Evolutionary conservation across 805 yeast genomes (phyloP), one percentile per base, ranked within the genome.

Genomic region (Cyberlindnera saturnus): DNA sequence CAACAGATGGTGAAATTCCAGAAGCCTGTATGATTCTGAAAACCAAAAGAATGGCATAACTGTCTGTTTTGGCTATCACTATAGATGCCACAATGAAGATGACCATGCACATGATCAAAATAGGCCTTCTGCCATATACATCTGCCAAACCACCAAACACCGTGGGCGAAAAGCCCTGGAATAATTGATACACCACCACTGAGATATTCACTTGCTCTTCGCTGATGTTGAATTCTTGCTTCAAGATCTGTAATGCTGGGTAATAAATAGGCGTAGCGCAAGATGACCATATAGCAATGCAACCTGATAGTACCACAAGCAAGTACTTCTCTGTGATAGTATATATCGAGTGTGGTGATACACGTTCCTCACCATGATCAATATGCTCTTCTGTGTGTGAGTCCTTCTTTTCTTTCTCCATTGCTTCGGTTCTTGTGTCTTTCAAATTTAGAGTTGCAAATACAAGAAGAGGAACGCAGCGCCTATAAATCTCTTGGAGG

Each of bases 151-250:
- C 70, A 0, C 87, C 82, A 58, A 81, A 71, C 14, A 86, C 58
- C 1, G 84, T 72, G 0, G 96, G 96, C 0, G 85, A 63, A 0
- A 86, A 44, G 2, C 95, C 96, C 63, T 88, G 96, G 42, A 83
- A 73, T 10, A 86, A 59, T 40, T 85, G 72, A 53, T 87, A 88
- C 0, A 86, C 81, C 1, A 88, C 89, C 31, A 89, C 82, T 1
- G 95, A 77, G 14, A 84, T 54, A 56, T 87, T 85, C 42, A 81
- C 77, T 42, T 69, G 63, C 41, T 78, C 82, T 38, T 77, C 76
- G 3, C 79, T 54, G 5, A 82, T 74, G 36, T 70, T 38, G 52
- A 88, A 85, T 26, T 77, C 61, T 0, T 60, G 49, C 39, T 79
- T 76, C 8, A 89, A 64, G 5, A 71, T 67, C 0, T 81, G 76